These are phyloP conservation scores for Nakaseomyces kungkrabaensis DNA, from an alignment of 1,139 yeast species.

Conservation along the genomic window DNA sequence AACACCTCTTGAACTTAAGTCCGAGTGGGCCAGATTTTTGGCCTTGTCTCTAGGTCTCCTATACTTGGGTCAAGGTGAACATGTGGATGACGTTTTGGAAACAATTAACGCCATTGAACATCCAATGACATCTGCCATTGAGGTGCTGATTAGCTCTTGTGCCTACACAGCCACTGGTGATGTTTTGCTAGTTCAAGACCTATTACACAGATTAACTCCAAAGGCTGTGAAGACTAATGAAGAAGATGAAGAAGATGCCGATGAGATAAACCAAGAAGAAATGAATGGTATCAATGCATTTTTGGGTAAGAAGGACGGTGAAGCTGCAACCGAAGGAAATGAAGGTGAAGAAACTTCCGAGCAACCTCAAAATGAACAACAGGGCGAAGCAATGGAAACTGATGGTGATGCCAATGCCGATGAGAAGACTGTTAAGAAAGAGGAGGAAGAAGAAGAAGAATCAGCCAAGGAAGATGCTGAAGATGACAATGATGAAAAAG, in stretches of 20 bases:
- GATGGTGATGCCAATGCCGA: conserved; percentile 12
- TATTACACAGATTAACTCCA: conserved; percentile 79
- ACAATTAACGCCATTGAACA: conserved; percentile 93
- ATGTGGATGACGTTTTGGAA: conserved; percentile 89
- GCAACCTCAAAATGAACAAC: conserved; percentile 9
- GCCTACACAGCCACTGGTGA: conserved; percentile 98
- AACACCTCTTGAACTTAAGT: conserved; percentile 62
- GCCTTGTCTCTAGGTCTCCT: conserved; percentile 87
- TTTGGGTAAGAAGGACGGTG: conserved; percentile 19
- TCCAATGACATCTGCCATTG: conserved; percentile 82
- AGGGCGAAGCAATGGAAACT: conserved; percentile 19
- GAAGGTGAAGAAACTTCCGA: conserved; percentile 16
- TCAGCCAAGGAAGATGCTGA: conserved; percentile 22
- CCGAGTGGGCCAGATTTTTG: conserved; percentile 83
- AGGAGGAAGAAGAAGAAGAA: conserved; percentile 25
- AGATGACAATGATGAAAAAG: conserved; percentile 34
- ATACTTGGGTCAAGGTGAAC: conserved; percentile 90
- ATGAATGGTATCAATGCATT: conserved; percentile 21
- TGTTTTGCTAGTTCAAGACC: conserved; percentile 85
- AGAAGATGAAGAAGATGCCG: conserved; percentile 39
- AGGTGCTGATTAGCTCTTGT: conserved; percentile 83
- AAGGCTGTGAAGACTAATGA: conserved; percentile 37
- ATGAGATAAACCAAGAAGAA: conserved; percentile 36
- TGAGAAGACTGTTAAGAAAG: conserved; percentile 16
- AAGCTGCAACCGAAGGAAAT: conserved; percentile 16